These are phyloP conservation scores for Skeletonema grethae DNA, from an alignment of 108 stramenopile genomes.

Conservation along the genomic window DNA sequence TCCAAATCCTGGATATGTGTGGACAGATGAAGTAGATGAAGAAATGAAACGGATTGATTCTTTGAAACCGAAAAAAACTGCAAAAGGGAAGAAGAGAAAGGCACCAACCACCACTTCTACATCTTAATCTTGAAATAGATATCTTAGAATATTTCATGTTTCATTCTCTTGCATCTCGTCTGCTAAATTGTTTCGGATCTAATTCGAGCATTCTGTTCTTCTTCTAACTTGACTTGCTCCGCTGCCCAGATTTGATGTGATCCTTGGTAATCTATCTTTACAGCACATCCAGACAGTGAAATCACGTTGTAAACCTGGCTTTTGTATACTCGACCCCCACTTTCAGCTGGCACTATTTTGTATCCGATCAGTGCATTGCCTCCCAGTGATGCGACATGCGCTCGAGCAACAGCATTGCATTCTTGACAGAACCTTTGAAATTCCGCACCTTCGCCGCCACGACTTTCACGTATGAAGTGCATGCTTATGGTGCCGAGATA, in stretches of 20 bases:
- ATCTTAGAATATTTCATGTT: neutral
- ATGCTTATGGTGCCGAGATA: constrained; percentile 84
- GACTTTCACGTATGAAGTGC: constrained; percentile 91
- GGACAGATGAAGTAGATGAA: neutral
- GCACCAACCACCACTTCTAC: neutral
- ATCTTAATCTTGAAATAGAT: neutral
- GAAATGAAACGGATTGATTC: constrained; percentile 1
- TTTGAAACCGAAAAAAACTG: neutral
- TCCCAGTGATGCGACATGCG: constrained; percentile 85
- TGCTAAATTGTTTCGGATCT: constrained; percentile 29
- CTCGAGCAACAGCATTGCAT: constrained; percentile 89
- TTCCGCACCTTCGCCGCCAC: constrained; percentile 81
- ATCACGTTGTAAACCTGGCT: constrained; percentile 90
- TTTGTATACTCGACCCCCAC: constrained; percentile 88
- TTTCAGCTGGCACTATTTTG: constrained; percentile 84
- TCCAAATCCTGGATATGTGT: neutral
- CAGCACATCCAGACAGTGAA: constrained; percentile 68
- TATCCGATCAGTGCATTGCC: constrained; percentile 94
- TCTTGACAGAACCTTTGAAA: constrained; percentile 89
- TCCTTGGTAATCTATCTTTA: constrained; percentile 58
- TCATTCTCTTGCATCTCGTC: neutral
- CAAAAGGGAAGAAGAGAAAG: constrained; percentile 5
- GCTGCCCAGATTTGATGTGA: constrained; percentile 15
- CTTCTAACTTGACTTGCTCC: constrained; percentile 12
- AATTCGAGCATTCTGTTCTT: constrained; percentile 17